phyloP scores from a whole-genome alignment of 768 basidiomycete genomes.

The Boletus bicolor region DNA sequence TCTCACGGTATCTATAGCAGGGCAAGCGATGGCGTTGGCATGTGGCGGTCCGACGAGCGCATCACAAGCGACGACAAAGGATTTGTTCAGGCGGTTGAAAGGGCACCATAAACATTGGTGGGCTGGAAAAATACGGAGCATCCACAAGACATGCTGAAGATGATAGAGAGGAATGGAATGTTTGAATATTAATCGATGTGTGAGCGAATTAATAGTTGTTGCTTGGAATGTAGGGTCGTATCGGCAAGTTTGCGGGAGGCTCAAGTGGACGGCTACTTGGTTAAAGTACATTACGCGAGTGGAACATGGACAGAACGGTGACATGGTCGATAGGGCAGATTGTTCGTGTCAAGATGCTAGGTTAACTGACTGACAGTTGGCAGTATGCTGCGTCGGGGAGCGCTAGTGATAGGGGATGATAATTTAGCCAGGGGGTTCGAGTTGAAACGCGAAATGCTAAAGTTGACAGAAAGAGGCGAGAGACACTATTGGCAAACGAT shows the following conservation, averaged over 20 bases:
- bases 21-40: conserved; percentile 6
- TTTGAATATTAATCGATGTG: background rate
- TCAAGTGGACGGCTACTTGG: background rate
- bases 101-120: background rate
- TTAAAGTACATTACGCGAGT: background rate
- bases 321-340: background rate
- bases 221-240: conserved; percentile 10
- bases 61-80: background rate
- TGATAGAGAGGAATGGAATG: conserved; percentile 7
- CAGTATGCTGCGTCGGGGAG: background rate
- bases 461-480: background rate
- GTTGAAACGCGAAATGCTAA: background rate
- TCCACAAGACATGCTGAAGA: background rate
- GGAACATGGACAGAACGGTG: background rate
- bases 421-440: no score
- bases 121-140: background rate
- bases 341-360: background rate
- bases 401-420: background rate
- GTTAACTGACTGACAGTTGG: background rate
- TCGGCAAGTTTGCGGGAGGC: conserved; percentile 2
- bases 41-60: conserved; percentile 2
- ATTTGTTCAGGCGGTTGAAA: background rate
- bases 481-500: background rate
- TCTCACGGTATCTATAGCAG: conserved; percentile 7
- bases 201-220: background rate